Percentiles rank a stretch among this genome's conserved stretches.
Conservation (phyloP, 139 green algal species). For the Haematococcus sp. region DNA sequence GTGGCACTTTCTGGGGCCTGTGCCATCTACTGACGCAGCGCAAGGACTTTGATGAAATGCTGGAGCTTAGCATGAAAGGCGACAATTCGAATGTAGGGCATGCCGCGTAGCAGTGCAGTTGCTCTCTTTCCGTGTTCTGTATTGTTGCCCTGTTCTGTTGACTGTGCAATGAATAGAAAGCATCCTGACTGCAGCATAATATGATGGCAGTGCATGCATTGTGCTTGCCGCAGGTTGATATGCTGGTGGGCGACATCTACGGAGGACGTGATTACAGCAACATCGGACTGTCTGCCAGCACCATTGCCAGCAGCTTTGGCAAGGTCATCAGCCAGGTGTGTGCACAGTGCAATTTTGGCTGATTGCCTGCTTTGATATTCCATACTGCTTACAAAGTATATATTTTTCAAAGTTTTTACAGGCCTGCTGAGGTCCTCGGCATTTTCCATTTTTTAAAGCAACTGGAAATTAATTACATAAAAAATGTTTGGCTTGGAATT, state of each 20-base stretch:
- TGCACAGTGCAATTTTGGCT: no score
- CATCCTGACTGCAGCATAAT: no score
- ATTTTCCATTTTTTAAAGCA: no score
- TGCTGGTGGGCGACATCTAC: constrained; percentile 99
- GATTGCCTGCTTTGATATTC: no score
- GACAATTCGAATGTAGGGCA: constrained; percentile 70
- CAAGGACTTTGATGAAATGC: constrained; percentile 94
- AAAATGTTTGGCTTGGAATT: no score
- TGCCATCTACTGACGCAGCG: constrained; percentile 74
- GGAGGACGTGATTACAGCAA: constrained; percentile 86
- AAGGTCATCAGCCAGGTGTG: constrained; percentile 57
- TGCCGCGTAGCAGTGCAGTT: not conserved
- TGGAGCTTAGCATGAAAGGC: constrained; percentile 83
- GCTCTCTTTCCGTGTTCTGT: constrained; percentile 15
- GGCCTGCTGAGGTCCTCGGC: no score
- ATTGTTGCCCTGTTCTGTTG: no score
- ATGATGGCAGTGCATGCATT: not conserved
- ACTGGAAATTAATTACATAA: no score
- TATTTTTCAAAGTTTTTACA: no score
- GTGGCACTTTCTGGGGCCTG: constrained; percentile 98
- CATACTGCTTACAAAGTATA: no score
- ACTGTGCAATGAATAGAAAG: no score
- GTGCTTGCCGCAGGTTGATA: constrained; percentile 80
- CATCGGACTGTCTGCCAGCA: constrained; percentile 90
- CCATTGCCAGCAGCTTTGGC: constrained; percentile 95